A percentile compares a stretch with the other conserved stretches of the same genome.
Conservation (phyloP, 345 rosid genomes). For the Luvunga scandens region DNA sequence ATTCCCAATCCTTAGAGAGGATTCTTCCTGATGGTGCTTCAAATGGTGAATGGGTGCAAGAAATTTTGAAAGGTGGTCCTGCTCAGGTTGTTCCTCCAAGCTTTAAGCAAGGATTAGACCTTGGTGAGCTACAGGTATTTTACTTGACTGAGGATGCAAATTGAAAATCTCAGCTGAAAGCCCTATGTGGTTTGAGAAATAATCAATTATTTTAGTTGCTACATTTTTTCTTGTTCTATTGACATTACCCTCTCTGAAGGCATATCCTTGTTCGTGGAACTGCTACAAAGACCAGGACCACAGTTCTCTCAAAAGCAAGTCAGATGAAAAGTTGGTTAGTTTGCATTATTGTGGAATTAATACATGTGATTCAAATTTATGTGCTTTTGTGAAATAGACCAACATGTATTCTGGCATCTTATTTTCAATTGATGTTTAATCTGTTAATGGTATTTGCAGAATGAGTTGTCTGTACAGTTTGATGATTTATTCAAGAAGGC, state of each 20-base stretch:
- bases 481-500: slow-evolving; percentile 85
- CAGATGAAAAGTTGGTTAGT: slow-evolving; percentile 71
- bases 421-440: background rate
- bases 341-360: slow-evolving; percentile 7
- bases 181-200: background rate
- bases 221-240: slow-evolving; percentile 12
- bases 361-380: background rate
- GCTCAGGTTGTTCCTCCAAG: slow-evolving; percentile 69
- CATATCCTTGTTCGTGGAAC: slow-evolving; percentile 66
- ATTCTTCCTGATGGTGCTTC: slow-evolving; percentile 67
- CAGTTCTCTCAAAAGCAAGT: slow-evolving; percentile 26
- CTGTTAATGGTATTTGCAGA: slow-evolving; percentile 43
- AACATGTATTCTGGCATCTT: background rate
- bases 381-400: background rate
- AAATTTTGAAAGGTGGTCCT: slow-evolving; percentile 72
- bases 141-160: slow-evolving; percentile 14
- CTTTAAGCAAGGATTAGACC: slow-evolving; percentile 75
- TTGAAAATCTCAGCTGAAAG: background rate
- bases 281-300: slow-evolving; percentile 73
- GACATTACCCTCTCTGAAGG: slow-evolving; percentile 36
- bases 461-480: slow-evolving; percentile 77
- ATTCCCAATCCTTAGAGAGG: slow-evolving; percentile 58
- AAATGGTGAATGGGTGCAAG: slow-evolving; percentile 79
- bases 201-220: slow-evolving; percentile 1
- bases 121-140: slow-evolving; percentile 78